Evolutionary conservation across 352 stramenopile genomes (phyloP), one percentile per base, ranked within the genome.

Genomic region (Pythium brassicae): DNA sequence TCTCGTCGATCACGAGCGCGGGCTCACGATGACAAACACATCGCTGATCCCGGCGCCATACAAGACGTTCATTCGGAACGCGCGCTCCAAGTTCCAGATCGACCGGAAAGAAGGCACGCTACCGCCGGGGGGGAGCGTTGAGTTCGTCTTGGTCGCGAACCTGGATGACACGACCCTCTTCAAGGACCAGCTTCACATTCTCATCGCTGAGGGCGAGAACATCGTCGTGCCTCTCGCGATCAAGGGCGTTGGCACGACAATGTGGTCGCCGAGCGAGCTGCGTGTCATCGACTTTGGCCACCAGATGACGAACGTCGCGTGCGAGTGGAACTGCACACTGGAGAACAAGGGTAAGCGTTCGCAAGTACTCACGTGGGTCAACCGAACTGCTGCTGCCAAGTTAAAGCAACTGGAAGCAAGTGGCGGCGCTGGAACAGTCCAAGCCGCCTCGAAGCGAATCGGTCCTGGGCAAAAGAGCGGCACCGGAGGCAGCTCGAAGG

Each of bases 321-420:
- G 89, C 61, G 82, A 97, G 59, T 95, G 87, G 75, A 91, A 82
- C 39, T 97, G 97, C 55, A 95, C 94, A 3, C 75, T 98, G 7
- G 94, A 98, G 57, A 98, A 98, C 75, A 97, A 97, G 52, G 95
- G 95, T 20, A 94, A 97, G 35, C 83, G 94, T 1, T 68, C 89
- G 8, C 95, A 98, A 59, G 64, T 89, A 6, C 69, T 98, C 32
- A 94, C 84, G 22, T 98, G 94, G 95, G 70, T 93, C 25, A 98
- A 98, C 61, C 76, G 82, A 50, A 92, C 84, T 3, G 49, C 82
- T 19, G 63, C 35, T 17, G 20, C 44, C 12, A 53, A 80, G 50
- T 53, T 79, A 17, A 76, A 74, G 50, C 57, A 79, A 22, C 27
- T 67, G 17, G 63, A 66, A 10, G 32, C 46, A 19, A 48, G 49